Evolutionary conservation across 2,329 filamentous ascomycete genomes (phyloP).

Genomic region (Xenoacremonium recifei): DNA sequence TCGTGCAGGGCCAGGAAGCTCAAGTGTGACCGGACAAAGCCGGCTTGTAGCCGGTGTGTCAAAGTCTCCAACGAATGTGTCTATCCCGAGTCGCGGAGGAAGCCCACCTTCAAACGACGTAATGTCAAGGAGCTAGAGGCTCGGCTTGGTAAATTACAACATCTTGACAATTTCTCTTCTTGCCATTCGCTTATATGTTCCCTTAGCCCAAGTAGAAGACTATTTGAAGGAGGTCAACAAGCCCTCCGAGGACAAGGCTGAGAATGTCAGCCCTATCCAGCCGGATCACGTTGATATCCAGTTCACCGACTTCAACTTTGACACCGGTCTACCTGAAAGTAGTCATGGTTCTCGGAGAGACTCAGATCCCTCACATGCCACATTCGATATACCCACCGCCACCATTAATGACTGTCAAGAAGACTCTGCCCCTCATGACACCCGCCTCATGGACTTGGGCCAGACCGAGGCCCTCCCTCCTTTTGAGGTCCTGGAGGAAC

Average conservation of each 20-base stretch:
- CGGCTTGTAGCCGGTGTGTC: constrained; percentile 76
- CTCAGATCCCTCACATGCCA: constrained; percentile 9
- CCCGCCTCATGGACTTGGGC: constrained; percentile 69
- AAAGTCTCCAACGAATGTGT: constrained; percentile 74
- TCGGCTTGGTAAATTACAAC: constrained; percentile 63
- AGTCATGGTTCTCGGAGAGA: background rate
- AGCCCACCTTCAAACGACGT: constrained; percentile 81
- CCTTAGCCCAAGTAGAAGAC: constrained; percentile 75
- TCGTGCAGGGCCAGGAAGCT: constrained; percentile 82
- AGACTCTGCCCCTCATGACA: constrained; percentile 10
- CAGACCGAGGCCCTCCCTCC: constrained; percentile 79
- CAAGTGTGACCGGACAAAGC: constrained; percentile 79
- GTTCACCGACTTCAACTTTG: constrained; percentile 7
- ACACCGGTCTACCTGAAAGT: constrained; percentile 4
- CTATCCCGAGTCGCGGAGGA: constrained; percentile 86
- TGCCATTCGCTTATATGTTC: constrained; percentile 3
- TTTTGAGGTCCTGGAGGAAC: constrained; percentile 75
- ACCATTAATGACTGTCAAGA: background rate
- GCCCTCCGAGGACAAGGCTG: constrained; percentile 22
- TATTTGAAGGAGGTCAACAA: constrained; percentile 66
- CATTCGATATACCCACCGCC: constrained; percentile 3
- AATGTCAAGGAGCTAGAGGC: constrained; percentile 92
- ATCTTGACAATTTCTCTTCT: constrained; percentile 5
- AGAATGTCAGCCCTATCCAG: constrained; percentile 23
- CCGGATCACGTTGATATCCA: constrained; percentile 10